Evolutionary conservation across 2,329 filamentous ascomycete genomes (phyloP).

Genomic region (Colletotrichum sansevieriae): DNA sequence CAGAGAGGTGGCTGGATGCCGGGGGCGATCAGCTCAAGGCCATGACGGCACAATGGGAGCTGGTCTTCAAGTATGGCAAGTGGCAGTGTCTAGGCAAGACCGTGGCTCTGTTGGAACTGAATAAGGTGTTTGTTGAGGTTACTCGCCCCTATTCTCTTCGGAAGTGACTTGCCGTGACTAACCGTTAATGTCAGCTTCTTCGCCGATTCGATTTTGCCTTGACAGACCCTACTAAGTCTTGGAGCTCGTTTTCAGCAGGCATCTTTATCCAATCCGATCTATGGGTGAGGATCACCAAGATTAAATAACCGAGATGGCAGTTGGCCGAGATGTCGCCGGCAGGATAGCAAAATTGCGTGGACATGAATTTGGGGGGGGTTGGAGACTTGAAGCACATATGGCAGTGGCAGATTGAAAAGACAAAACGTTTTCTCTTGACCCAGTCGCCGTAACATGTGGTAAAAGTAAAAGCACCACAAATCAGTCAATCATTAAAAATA

Average conservation of each 20-base stretch:
- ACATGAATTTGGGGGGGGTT: neutral
- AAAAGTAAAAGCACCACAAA: neutral
- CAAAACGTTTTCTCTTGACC: neutral
- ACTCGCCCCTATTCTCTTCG: conserved; percentile 33
- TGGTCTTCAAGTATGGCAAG: conserved; percentile 59
- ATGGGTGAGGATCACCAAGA: conserved; percentile 47
- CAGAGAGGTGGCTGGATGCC: conserved; percentile 63
- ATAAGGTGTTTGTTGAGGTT: conserved; percentile 60
- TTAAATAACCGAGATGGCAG: neutral
- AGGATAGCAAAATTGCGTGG: neutral
- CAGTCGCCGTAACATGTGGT: neutral
- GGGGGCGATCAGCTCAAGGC: conserved; percentile 48
- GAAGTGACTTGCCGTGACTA: neutral
- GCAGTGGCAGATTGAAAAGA: conserved; percentile 24
- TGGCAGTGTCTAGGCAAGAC: conserved; percentile 61
- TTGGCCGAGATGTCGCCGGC: neutral
- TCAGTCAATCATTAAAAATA: neutral
- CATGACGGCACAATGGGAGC: conserved; percentile 56
- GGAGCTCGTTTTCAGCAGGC: conserved; percentile 50
- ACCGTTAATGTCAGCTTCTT: conserved; percentile 47
- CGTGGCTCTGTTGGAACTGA: conserved; percentile 59
- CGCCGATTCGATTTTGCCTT: conserved; percentile 50
- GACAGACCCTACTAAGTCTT: conserved; percentile 49
- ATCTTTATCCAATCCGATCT: conserved; percentile 52
- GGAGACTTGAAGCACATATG: conserved; percentile 22